These are phyloP conservation scores for Gastroboletus turbinatus DNA, from an alignment of 1,284 basidiomycete species.

Conservation along the genomic window DNA sequence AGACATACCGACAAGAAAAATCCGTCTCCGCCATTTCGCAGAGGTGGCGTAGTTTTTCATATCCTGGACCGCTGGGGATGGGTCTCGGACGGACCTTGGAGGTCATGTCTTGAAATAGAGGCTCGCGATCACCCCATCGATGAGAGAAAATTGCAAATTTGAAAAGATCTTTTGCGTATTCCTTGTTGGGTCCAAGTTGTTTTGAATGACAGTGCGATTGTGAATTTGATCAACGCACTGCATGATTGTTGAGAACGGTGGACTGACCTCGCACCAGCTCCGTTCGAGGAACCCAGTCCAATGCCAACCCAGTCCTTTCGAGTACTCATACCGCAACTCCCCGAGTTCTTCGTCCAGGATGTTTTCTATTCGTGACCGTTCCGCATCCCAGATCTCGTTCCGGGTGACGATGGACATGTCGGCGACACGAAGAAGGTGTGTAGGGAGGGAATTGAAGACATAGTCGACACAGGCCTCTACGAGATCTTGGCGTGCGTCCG, in stretches of 20 bases:
- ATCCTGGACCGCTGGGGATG: conserved; percentile 1
- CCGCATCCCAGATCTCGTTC: conserved; percentile 16
- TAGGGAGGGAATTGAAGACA: conserved; percentile 15
- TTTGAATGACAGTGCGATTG: neutral
- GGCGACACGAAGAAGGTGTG: conserved; percentile 9
- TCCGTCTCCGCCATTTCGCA: conserved; percentile 8
- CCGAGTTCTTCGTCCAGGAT: conserved; percentile 6
- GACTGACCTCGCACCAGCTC: conserved; percentile 12
- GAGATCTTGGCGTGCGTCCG: conserved; percentile 7
- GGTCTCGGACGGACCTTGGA: neutral
- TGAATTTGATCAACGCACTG: neutral
- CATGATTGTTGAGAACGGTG: too few species aligned
- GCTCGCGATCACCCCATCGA: conserved; percentile 14
- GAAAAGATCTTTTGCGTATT: conserved; percentile 9
- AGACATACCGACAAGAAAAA: conserved; percentile 11
- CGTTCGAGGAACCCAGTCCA: conserved; percentile 13
- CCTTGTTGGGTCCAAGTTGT: neutral
- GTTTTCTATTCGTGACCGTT: conserved; percentile 2
- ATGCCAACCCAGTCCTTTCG: conserved; percentile 7
- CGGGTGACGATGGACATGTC: conserved; percentile 12
- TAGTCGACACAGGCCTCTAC: conserved; percentile 7
- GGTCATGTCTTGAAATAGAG: conserved; percentile 6
- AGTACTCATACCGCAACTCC: conserved; percentile 4
- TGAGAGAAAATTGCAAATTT: conserved; percentile 17
- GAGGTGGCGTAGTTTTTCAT: conserved; percentile 9